Conservation (phyloP, 2,329 filamentous ascomycete genomes). For the Fusarium mangiferae region DNA sequence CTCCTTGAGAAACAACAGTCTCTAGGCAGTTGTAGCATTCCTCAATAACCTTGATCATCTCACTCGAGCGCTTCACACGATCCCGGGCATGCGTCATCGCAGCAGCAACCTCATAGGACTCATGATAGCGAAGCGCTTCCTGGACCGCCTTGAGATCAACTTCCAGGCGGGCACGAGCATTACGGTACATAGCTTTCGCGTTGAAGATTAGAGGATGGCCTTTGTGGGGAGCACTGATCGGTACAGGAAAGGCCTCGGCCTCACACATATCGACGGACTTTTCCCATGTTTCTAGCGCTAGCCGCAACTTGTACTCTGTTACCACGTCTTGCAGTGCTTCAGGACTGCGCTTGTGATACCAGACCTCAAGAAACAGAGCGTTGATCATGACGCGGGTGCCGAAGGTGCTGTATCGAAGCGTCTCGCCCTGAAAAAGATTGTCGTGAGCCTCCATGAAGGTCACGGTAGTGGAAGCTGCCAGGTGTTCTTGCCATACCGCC, state of each 20-base stretch:
- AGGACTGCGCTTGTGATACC: constrained; percentile 99
- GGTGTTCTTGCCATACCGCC: constrained; percentile 82
- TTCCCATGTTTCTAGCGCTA: constrained; percentile 98
- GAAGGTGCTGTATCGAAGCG: constrained; percentile 92
- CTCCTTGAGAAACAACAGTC: constrained; percentile 91
- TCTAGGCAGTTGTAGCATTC: constrained; percentile 98
- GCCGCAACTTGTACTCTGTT: constrained; percentile 95
- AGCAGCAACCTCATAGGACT: constrained; percentile 94
- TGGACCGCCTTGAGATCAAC: constrained; percentile 96
- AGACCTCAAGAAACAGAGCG: constrained; percentile 95
- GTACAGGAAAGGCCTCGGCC: constrained; percentile 87
- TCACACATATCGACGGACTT: constrained; percentile 94
- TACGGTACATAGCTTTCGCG: constrained; percentile 95
- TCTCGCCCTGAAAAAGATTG: constrained; percentile 93
- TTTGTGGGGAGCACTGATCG: constrained; percentile 92
- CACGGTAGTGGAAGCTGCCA: constrained; percentile 76
- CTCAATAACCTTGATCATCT: constrained; percentile 99
- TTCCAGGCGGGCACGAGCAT: constrained; percentile 89
- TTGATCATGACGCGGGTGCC: constrained; percentile 99
- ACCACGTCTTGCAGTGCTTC: constrained; percentile 97
- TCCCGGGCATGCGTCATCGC: constrained; percentile 96
- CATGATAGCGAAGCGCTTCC: constrained; percentile 95
- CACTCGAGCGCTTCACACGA: constrained; percentile 91
- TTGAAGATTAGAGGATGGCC: constrained; percentile 98
- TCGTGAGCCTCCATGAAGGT: constrained; percentile 96